A percentile compares a stretch with the other conserved stretches of the same genome.
phyloP scores from a whole-genome alignment of 805 yeast genomes.

The Candida ovalis region DNA sequence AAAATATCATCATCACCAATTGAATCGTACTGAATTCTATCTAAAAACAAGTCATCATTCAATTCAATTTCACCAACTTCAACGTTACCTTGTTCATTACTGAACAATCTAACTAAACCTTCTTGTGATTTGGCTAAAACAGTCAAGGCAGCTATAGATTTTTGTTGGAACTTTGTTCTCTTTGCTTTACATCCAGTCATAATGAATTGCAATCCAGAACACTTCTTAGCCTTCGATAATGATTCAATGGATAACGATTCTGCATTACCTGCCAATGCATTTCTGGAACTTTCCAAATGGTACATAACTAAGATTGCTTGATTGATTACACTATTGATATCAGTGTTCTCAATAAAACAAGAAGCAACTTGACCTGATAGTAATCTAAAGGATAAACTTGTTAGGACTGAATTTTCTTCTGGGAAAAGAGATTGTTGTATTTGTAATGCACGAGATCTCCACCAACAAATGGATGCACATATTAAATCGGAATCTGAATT shows the following conservation, averaged over 20 bases:
- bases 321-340: conserved; percentile 26
- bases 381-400: conserved; percentile 39
- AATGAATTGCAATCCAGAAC: conserved; percentile 58
- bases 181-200: conserved; percentile 88
- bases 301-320: conserved; percentile 41
- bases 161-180: conserved; percentile 77
- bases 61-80: conserved; percentile 57
- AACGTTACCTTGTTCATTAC: conserved; percentile 11
- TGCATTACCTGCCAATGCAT: conserved; percentile 56
- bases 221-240: conserved; percentile 49
- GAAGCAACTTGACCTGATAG: conserved; percentile 33
- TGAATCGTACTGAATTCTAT: conserved; percentile 66
- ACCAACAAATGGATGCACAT: conserved; percentile 58
- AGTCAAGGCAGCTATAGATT: conserved; percentile 67
- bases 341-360: conserved; percentile 30
- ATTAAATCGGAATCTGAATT: conserved; percentile 29
- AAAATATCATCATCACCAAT: conserved; percentile 44
- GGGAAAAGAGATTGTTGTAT: conserved; percentile 60
- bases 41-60: conserved; percentile 74
- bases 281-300: conserved; percentile 66
- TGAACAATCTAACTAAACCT: conserved; percentile 15
- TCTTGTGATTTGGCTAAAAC: conserved; percentile 61
- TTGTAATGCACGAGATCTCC: conserved; percentile 69
- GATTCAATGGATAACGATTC: conserved; percentile 59
- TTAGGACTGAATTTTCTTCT: conserved; percentile 48